Evolutionary conservation across 331 rosid genomes (phyloP).

Genomic region (Pyracantha coccinea): DNA sequence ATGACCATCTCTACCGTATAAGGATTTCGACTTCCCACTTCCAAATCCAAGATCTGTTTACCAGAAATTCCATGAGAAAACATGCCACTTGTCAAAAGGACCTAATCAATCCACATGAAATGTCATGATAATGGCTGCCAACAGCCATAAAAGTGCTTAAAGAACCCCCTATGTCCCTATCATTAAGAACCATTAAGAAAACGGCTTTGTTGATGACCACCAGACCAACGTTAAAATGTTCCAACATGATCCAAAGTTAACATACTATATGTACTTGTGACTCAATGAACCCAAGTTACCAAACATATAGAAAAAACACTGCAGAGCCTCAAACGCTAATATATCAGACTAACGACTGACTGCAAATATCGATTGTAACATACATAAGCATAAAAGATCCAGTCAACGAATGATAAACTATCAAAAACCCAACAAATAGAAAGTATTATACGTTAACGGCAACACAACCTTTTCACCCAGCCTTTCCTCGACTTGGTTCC

Average conservation of each 20-base stretch:
- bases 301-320: neutral
- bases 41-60: conserved; percentile 80
- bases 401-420: neutral
- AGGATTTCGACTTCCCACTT: conserved; percentile 93
- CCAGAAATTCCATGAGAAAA: conserved; percentile 24
- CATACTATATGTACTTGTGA: neutral
- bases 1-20: conserved; percentile 97
- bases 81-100: conserved; percentile 20
- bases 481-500: neutral
- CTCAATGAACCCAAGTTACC: neutral
- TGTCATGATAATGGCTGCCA: neutral
- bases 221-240: neutral
- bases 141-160: neutral
- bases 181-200: neutral
- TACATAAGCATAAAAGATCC: neutral
- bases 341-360: neutral
- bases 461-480: neutral
- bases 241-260: neutral
- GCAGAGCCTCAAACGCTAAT: neutral
- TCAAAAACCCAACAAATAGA: neutral
- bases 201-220: neutral
- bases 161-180: neutral
- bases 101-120: neutral
- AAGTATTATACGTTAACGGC: neutral
- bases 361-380: neutral